Evolutionary conservation across 805 yeast species (phyloP), one percentile per base, ranked within the genome.

Genomic region (Yamadazyma laniorum): DNA sequence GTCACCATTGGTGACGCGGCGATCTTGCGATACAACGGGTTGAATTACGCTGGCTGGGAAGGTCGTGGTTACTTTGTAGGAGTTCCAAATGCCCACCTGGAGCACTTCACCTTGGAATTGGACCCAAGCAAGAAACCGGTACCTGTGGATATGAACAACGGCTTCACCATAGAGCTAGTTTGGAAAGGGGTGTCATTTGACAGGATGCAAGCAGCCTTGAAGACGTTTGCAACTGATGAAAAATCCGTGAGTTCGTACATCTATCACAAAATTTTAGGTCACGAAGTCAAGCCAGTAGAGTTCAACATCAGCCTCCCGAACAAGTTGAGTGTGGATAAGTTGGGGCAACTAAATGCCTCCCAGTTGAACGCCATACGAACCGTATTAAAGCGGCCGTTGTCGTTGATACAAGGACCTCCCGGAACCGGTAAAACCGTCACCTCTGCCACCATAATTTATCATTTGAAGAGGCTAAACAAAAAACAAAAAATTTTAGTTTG

Each of bases 351-450:
- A 47, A 90, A 90, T 57, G 70, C 67, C 6, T 86, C 96, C 1
- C 97, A 90, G 59, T 74, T 75, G 2, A 77, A 75, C 51, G 96
- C 97, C 0, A 88, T 90, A 18, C 68, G 73, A 36, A 61, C 72
- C 8, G 95, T 82, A 0, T 59, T 88, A 41, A 75, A 74, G 50
- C 70, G 79, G 47, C 95, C 95, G 2, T 66, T 89, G 30, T 77
- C 93, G 5, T 70, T 88, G 48, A 87, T 88, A 45, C 96, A 90
- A 59, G 97, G 97, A 13, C 97, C 97, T 7, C 65, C 65, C 18
- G 74, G 74, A 14, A 90, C 97, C 0, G 97, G 97, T 57, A 90
- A 90, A 56, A 90, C 97, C 1, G 95, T 87, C 12, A 89, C 96
- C 0, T 87, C 96, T 0, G 91, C 96, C 2, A 82, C 95, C 0